Base-by-base conservation (phyloP, 75 land plant species). In the Pinus albicaulis region DNA sequence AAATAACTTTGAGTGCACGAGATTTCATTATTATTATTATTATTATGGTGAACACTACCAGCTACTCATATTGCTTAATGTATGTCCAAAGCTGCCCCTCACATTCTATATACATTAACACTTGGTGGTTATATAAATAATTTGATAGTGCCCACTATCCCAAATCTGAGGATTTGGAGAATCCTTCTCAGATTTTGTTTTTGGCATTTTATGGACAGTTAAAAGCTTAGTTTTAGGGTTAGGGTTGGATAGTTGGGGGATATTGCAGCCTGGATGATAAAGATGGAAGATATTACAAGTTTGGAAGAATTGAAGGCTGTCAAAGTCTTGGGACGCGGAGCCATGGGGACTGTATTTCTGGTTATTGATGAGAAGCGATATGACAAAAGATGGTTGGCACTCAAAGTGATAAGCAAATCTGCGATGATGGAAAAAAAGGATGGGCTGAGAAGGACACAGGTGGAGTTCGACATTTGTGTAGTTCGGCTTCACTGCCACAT, bases 401-500 rank as follows among this genome's bases (percentile, higher is more conserved):
- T 68, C 24, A 68, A 68, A n/a, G 52, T 38, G 48, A 68, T 68
- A 3, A 68, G 71, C 13, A 68, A 68, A 41, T 41, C 52, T 68
- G 71, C 52, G 41, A 8, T 12, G n/a, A 0, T 36, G 13, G 3
- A 68, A 22, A 68, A 22, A 0, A 17, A 41, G 17, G 52, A 4
- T 3, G 48, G 34, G 7, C 10, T 68, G 4, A 68, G 23, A 53
- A 68, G 52, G 24, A 68, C 48, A 36, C 13, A 68, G 23, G 41
- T 23, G n/a, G 71, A 68, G 24, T 68, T 68, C n/a, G 71, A 68
- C 23, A 68, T 41, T 8, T 8, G 4, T 68, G 53, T 3, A 10
- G n/a, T n/a, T n/a, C n/a, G n/a, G n/a, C 53, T 48, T 41, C 71
- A 0, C 1, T 68, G 23, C 20, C 62, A 58, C 95, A 93, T 79